phyloP scores from a whole-genome alignment of 306 rosid genomes.

The Quercus glauca region DNA sequence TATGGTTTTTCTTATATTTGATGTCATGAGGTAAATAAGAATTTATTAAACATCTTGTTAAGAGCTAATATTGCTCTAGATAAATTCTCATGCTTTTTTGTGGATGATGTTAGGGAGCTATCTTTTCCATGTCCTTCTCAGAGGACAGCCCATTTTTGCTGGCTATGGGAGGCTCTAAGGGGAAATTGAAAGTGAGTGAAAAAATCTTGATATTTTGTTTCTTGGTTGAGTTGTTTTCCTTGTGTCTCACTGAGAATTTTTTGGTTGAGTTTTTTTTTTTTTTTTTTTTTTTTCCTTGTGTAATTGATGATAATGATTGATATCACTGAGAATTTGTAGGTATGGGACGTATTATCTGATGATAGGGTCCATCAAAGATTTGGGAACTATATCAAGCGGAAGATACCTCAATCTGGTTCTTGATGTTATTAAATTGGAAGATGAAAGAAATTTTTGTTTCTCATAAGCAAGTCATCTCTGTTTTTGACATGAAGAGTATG shows the following conservation, averaged over 20 bases:
- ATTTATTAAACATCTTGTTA: not conserved
- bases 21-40: not conserved
- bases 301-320: constrained; percentile 2
- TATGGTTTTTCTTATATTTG: not conserved
- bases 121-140: constrained; percentile 68
- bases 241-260: too few relatives aligned
- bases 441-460: not conserved
- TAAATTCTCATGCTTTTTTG: constrained; percentile 21
- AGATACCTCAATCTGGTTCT: constrained; percentile 28
- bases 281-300: not conserved
- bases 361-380: constrained; percentile 51
- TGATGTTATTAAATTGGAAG: constrained; percentile 16
- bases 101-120: constrained; percentile 63
- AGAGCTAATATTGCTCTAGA: constrained; percentile 1
- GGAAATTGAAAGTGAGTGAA: constrained; percentile 64
- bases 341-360: constrained; percentile 68
- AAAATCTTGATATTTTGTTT: not conserved
- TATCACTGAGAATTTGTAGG: constrained; percentile 38
- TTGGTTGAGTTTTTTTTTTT: too few relatives aligned
- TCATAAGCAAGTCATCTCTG: too few relatives aligned
- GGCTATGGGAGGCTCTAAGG: constrained; percentile 90
- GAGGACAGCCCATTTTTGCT: constrained; percentile 78
- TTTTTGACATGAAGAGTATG: too few relatives aligned
- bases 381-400: constrained; percentile 35
- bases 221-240: not conserved